These are phyloP conservation scores for Cryptococcus sp. DNA, from an alignment of 1,284 basidiomycete species.

Conservation along the genomic window DNA sequence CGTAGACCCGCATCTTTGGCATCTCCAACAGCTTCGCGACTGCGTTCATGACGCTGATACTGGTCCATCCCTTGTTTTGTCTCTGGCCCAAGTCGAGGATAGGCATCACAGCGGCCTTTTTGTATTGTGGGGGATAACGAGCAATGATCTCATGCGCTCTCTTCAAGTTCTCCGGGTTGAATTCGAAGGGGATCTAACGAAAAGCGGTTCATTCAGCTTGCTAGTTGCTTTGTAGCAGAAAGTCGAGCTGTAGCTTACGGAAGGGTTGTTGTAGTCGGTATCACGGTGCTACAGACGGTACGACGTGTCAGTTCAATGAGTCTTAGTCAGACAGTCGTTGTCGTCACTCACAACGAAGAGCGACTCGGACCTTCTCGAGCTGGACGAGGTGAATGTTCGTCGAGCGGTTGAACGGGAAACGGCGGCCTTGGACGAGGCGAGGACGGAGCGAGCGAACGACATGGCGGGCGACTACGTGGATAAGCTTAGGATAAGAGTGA, in stretches of 20 bases:
- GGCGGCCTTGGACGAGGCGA: slow-evolving; percentile 29
- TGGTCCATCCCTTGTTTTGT: slow-evolving; percentile 99
- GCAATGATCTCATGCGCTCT: slow-evolving; percentile 85
- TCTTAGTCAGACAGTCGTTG: too few relatives aligned
- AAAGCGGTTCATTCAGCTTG: slow-evolving; percentile 10
- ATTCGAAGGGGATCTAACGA: slow-evolving; percentile 82
- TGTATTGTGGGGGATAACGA: slow-evolving; percentile 94
- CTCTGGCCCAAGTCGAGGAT: slow-evolving; percentile 94
- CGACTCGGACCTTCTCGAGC: slow-evolving; percentile 60
- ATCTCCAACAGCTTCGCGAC: slow-evolving; percentile 90
- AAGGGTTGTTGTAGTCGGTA: slow-evolving; percentile 85
- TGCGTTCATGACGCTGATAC: slow-evolving; percentile 98
- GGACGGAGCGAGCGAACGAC: slow-evolving; percentile 42
- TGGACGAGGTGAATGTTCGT: slow-evolving; percentile 57
- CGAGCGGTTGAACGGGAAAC: slow-evolving; percentile 22
- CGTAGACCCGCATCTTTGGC: slow-evolving; percentile 98
- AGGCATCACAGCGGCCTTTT: slow-evolving; percentile 96
- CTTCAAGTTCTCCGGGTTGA: slow-evolving; percentile 77
- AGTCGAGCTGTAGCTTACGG: slow-evolving; percentile 7
- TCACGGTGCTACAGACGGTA: slow-evolving; percentile 73
- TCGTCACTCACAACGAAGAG: slow-evolving; percentile 61
- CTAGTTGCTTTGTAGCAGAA: not conserved
- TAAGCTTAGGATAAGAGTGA: not conserved
- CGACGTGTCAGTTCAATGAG: too few relatives aligned
- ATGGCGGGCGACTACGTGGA: slow-evolving; percentile 24